Percentiles rank a stretch among this genome's conserved stretches.
These are phyloP conservation scores for Brettanomyces bruxellensis DNA, from an alignment of 805 yeast species.

Conservation along the genomic window DNA sequence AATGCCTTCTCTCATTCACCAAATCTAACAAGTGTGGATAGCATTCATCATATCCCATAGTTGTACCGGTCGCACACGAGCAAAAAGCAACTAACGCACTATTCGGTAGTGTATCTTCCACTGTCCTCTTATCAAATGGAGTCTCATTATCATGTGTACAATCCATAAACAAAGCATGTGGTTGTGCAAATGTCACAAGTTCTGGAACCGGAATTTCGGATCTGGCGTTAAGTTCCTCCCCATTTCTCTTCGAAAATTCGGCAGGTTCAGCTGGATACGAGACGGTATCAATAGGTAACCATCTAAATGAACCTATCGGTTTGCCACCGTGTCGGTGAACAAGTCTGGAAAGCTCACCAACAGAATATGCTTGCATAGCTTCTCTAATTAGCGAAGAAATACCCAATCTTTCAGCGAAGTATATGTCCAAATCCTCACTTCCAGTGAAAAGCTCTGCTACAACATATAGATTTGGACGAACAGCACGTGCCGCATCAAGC, in stretches of 20 bases:
- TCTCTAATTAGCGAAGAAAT: slow-evolving; percentile 85
- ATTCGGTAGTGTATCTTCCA: slow-evolving; percentile 89
- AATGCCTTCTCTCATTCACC: slow-evolving; percentile 64
- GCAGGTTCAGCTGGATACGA: slow-evolving; percentile 53
- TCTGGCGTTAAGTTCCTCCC: slow-evolving; percentile 26
- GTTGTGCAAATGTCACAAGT: slow-evolving; percentile 57
- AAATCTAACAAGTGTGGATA: slow-evolving; percentile 76
- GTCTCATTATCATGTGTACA: slow-evolving; percentile 95
- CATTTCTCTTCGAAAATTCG: slow-evolving; percentile 13
- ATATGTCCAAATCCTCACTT: slow-evolving; percentile 79
- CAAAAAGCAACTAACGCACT: slow-evolving; percentile 93
- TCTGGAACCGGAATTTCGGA: slow-evolving; percentile 66
- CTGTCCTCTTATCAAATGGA: slow-evolving; percentile 82
- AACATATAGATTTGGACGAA: slow-evolving; percentile 79
- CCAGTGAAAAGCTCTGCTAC: slow-evolving; percentile 95
- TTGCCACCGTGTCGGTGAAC: slow-evolving; percentile 92
- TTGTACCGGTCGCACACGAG: slow-evolving; percentile 89
- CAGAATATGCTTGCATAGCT: slow-evolving; percentile 95
- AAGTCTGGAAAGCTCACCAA: slow-evolving; percentile 73
- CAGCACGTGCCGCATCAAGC: slow-evolving; percentile 77
- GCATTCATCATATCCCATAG: slow-evolving; percentile 88
- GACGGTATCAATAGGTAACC: slow-evolving; percentile 68
- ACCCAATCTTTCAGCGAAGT: slow-evolving; percentile 86
- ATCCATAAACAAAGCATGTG: slow-evolving; percentile 95
- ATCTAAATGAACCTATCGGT: slow-evolving; percentile 86